These are phyloP conservation scores for Dictyostelium brefeldianum DNA, from an alignment of 78 protist genomes.

Conservation along the genomic window DNA sequence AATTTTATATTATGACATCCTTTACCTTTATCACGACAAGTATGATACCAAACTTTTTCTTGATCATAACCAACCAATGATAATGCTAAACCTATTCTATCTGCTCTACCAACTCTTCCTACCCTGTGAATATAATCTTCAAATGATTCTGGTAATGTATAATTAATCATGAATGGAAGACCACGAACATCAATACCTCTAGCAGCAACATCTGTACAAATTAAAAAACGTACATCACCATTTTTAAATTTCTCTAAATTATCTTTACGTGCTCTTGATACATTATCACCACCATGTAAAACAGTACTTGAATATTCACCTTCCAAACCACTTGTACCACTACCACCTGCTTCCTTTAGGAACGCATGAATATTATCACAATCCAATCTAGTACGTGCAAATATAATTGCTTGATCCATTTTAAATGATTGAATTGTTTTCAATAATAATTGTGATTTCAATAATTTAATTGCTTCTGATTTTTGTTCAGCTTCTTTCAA, in stretches of 20 bases:
- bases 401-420: slow-evolving; percentile 93
- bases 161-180: slow-evolving; percentile 86
- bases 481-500: slow-evolving; percentile 55
- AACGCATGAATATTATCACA: slow-evolving; percentile 86
- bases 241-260: slow-evolving; percentile 82
- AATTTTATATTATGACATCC: slow-evolving; percentile 76
- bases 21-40: slow-evolving; percentile 55
- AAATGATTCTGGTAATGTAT: slow-evolving; percentile 89
- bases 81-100: slow-evolving; percentile 90
- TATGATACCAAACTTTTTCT: slow-evolving; percentile 92
- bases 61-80: slow-evolving; percentile 76
- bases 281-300: slow-evolving; percentile 68
- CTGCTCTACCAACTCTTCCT: slow-evolving; percentile 96
- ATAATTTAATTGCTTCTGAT: slow-evolving; percentile 84
- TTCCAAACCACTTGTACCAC: not conserved
- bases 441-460: slow-evolving; percentile 75
- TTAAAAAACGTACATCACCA: slow-evolving; percentile 89
- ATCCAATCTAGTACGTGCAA: slow-evolving; percentile 92
- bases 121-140: slow-evolving; percentile 96
- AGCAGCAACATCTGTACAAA: slow-evolving; percentile 93
- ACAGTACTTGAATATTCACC: slow-evolving; percentile 34
- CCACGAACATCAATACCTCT: slow-evolving; percentile 90
- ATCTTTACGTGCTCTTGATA: slow-evolving; percentile 33
- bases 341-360: slow-evolving; percentile 62
- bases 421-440: slow-evolving; percentile 81